These are phyloP conservation scores for Sporisorium exsertum DNA, from an alignment of 1,284 basidiomycete species.

Conservation along the genomic window DNA sequence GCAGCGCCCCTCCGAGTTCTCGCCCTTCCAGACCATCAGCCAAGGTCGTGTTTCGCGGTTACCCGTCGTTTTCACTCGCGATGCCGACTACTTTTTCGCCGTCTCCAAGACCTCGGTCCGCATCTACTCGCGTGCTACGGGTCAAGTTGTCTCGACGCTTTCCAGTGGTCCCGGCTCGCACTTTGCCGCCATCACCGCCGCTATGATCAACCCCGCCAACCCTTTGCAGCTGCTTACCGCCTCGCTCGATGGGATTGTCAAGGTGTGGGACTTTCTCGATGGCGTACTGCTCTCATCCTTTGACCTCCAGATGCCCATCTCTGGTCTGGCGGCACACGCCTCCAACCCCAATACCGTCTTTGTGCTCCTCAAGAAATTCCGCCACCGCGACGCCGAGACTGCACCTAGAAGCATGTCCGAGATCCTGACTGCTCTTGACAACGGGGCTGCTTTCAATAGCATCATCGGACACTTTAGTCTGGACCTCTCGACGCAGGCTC, in stretches of 20 bases:
- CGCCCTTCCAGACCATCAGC: slow-evolving; percentile 44
- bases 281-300: slow-evolving; percentile 77
- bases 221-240: slow-evolving; percentile 88
- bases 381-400: slow-evolving; percentile 38
- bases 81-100: slow-evolving; percentile 62
- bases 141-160: slow-evolving; percentile 64
- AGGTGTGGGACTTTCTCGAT: slow-evolving; percentile 94
- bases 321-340: slow-evolving; percentile 78
- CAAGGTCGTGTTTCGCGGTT: slow-evolving; percentile 44
- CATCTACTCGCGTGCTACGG: slow-evolving; percentile 62
- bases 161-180: slow-evolving; percentile 53
- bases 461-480: slow-evolving; percentile 56
- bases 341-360: slow-evolving; percentile 77
- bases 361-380: slow-evolving; percentile 76
- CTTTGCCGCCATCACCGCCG: slow-evolving; percentile 73
- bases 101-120: slow-evolving; percentile 58
- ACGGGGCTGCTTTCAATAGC: slow-evolving; percentile 48
- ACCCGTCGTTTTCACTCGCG: slow-evolving; percentile 49
- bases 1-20: slow-evolving; percentile 28
- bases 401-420: slow-evolving; percentile 34
- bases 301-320: slow-evolving; percentile 76
- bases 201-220: slow-evolving; percentile 85
- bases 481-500: slow-evolving; percentile 16
- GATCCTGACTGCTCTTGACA: slow-evolving; percentile 31
- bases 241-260: slow-evolving; percentile 83